A percentile compares a stretch with the other conserved stretches of the same genome.
phyloP scores from a whole-genome alignment of 225 moss, liverwort and hornwort species.

The Rhytidiadelphus loreus region DNA sequence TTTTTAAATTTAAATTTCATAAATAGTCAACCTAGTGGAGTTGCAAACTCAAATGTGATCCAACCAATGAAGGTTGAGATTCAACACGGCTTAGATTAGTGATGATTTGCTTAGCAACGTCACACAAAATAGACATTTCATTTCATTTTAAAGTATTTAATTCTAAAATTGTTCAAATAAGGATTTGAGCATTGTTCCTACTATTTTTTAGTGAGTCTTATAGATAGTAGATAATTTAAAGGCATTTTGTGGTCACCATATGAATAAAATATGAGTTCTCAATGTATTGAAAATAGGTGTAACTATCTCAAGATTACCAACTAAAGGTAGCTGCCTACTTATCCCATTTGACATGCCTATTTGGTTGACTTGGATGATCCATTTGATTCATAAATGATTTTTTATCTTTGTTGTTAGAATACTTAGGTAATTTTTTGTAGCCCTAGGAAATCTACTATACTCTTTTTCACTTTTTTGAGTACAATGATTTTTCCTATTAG shows the following conservation, averaged over 20 bases:
- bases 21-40: neutral
- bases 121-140: neutral
- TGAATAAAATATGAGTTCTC: neutral
- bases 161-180: neutral
- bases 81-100: neutral
- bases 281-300: neutral
- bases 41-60: neutral
- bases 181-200: neutral
- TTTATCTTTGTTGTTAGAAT: neutral
- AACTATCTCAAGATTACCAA: neutral
- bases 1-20: neutral
- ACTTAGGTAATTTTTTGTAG: neutral
- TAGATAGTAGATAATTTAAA: neutral
- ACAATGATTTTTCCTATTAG: neutral
- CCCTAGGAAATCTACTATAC: fast-evolving
- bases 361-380: neutral
- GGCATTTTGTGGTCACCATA: neutral
- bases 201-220: neutral
- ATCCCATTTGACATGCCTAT: fast-evolving
- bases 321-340: neutral
- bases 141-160: neutral
- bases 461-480: neutral
- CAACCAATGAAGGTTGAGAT: neutral
- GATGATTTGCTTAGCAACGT: neutral
- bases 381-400: neutral